These are phyloP conservation scores for Neoboletus magnificus DNA, from an alignment of 768 basidiomycete species.

Conservation along the genomic window DNA sequence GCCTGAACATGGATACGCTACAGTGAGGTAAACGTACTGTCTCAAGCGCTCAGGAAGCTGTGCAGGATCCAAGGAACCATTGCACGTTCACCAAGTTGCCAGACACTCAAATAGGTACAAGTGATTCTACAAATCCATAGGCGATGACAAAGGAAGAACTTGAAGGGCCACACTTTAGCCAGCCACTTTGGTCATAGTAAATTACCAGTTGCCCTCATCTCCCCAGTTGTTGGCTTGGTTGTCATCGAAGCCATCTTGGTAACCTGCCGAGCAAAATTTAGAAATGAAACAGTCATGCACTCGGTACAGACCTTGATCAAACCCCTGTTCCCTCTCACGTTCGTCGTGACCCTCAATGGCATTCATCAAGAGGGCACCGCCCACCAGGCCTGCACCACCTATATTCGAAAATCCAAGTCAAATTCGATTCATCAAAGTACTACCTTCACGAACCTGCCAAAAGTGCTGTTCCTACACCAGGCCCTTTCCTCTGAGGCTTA, in stretches of 20 bases:
- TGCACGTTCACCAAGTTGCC: neutral
- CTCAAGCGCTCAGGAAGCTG: neutral
- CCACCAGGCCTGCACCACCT: conserved; percentile 67
- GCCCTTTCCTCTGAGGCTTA: conserved; percentile 43
- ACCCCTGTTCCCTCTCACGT: conserved; percentile 30
- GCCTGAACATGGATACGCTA: neutral
- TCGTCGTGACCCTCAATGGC: conserved; percentile 46
- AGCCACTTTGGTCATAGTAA: neutral
- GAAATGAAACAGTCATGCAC: conserved; percentile 3
- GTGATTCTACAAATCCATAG: conserved; percentile 17
- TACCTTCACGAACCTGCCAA: conserved; percentile 39
- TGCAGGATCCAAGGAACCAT: neutral
- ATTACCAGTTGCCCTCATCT: conserved; percentile 12
- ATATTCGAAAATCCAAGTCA: conserved; percentile 5
- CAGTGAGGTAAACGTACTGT: neutral
- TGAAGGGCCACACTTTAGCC: neutral
- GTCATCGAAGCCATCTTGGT: conserved; percentile 21
- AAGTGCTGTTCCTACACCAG: conserved; percentile 48
- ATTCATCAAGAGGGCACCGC: conserved; percentile 53
- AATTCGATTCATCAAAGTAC: neutral
- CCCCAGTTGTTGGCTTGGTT: neutral
- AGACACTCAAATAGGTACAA: conserved; percentile 4
- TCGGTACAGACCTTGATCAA: conserved; percentile 32
- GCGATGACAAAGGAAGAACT: neutral
- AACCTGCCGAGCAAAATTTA: conserved; percentile 29